Conservation (phyloP, 345 rosid species). For the Barbarea vulgaris region DNA sequence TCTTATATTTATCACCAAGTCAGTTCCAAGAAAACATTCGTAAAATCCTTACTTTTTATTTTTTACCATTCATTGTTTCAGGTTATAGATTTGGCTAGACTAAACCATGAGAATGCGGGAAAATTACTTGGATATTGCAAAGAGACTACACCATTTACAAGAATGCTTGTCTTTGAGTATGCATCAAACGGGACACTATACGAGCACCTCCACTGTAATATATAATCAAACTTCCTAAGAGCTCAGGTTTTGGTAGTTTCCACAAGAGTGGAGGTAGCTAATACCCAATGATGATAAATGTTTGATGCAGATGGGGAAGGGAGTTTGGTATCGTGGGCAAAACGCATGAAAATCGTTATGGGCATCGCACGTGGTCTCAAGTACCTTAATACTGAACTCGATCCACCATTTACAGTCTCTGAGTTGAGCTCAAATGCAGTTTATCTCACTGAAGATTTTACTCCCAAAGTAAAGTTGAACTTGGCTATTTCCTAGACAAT, state of each 20-base stretch:
- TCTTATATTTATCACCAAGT: not conserved
- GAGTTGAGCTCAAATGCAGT: slow-evolving; percentile 85
- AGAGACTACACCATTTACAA: slow-evolving; percentile 76
- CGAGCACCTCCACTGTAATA: slow-evolving; percentile 94
- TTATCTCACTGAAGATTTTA: slow-evolving; percentile 94
- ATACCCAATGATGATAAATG: not conserved
- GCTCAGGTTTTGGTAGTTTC: not conserved
- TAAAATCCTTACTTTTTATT: not conserved
- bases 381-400: slow-evolving; percentile 79
- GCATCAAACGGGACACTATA: slow-evolving; percentile 95
- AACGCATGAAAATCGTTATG: slow-evolving; percentile 80
- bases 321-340: slow-evolving; percentile 81
- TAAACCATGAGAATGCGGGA: slow-evolving; percentile 76
- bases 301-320: slow-evolving; percentile 85
- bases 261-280: not conserved
- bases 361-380: slow-evolving; percentile 88
- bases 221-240: slow-evolving; percentile 36
- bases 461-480: slow-evolving; percentile 67
- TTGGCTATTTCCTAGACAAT: not conserved
- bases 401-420: slow-evolving; percentile 89
- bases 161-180: slow-evolving; percentile 96
- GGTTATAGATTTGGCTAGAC: slow-evolving; percentile 95
- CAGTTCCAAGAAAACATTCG: not conserved
- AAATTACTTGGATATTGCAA: slow-evolving; percentile 88
- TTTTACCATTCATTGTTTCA: slow-evolving; percentile 41